Conservation (phyloP, 1,284 basidiomycete species). For the Athelia sp. region DNA sequence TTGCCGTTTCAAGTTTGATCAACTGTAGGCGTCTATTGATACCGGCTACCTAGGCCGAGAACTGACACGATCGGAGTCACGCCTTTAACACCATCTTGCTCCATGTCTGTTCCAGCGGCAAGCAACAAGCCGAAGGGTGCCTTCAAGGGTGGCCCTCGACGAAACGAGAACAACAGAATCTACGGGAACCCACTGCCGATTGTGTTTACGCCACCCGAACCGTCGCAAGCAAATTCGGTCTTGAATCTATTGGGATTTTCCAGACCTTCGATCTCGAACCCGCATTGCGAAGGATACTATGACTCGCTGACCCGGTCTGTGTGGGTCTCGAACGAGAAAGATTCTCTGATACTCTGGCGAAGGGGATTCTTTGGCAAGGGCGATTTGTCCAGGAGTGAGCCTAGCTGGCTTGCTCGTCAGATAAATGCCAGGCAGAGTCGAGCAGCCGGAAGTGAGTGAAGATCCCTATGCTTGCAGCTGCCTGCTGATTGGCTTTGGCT, state of each 20-base stretch:
- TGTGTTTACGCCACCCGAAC: conserved; percentile 40
- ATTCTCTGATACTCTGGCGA: conserved; percentile 76
- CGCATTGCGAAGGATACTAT: conserved; percentile 64
- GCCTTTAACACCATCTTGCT: not conserved
- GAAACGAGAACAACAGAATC: conserved; percentile 58
- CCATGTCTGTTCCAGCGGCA: conserved; percentile 45
- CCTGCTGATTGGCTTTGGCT: conserved; percentile 5
- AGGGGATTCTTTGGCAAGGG: conserved; percentile 98
- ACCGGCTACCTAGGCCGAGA: no score
- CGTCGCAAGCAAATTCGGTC: conserved; percentile 33
- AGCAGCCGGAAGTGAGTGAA: conserved; percentile 34
- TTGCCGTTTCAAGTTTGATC: no score
- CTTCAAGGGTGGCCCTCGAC: conserved; percentile 46
- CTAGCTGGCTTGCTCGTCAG: conserved; percentile 83
- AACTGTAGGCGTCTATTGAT: no score
- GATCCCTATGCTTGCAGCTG: conserved; percentile 17
- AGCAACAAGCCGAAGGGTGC: conserved; percentile 25
- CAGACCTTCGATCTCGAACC: conserved; percentile 44
- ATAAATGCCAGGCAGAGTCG: conserved; percentile 49
- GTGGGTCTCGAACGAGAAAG: conserved; percentile 64
- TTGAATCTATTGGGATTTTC: conserved; percentile 54
- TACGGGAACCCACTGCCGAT: conserved; percentile 65
- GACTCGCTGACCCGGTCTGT: conserved; percentile 75
- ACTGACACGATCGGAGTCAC: no score
- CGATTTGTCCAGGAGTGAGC: conserved; percentile 88